Conservation (phyloP, 352 stramenopile genomes). For the Phytophthora citricola region DNA sequence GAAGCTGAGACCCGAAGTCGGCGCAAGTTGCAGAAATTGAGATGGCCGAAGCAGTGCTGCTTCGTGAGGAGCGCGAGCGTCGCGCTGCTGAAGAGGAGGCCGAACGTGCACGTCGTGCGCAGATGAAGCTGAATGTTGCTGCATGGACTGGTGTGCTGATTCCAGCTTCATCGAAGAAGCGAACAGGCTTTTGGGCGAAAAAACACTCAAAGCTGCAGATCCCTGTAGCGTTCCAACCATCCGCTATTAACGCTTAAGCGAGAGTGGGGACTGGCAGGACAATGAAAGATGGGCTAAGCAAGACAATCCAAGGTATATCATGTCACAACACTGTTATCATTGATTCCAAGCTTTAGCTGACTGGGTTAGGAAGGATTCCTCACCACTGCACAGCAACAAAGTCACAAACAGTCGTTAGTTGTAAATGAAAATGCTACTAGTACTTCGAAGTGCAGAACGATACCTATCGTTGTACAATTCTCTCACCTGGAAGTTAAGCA, state of each 20-base stretch:
- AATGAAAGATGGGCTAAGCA: too few relatives aligned
- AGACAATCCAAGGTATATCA: background rate
- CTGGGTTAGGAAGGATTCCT: too few relatives aligned
- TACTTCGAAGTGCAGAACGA: too few relatives aligned
- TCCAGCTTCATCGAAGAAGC: slow-evolving; percentile 25
- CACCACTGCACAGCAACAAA: too few relatives aligned
- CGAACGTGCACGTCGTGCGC: slow-evolving; percentile 43
- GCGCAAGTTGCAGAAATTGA: slow-evolving; percentile 70
- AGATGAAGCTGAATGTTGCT: slow-evolving; percentile 72
- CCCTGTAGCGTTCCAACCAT: slow-evolving; percentile 48
- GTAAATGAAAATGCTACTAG: too few relatives aligned
- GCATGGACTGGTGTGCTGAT: slow-evolving; percentile 63
- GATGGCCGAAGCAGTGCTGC: slow-evolving; percentile 63
- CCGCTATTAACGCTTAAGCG: slow-evolving; percentile 45
- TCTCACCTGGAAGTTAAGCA: slow-evolving; percentile 23
- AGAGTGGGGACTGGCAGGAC: too few relatives aligned
- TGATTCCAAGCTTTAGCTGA: background rate
- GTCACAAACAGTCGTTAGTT: too few relatives aligned
- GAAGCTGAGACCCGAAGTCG: slow-evolving; percentile 81
- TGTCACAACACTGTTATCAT: slow-evolving; percentile 4
- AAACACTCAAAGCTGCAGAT: slow-evolving; percentile 70
- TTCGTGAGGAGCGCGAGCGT: slow-evolving; percentile 69
- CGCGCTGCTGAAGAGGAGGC: slow-evolving; percentile 59
- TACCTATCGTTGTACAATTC: too few relatives aligned
- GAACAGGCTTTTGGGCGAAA: slow-evolving; percentile 59